Base-by-base conservation (phyloP, 2,329 filamentous ascomycete genomes). In the Clonostachys rosea region DNA sequence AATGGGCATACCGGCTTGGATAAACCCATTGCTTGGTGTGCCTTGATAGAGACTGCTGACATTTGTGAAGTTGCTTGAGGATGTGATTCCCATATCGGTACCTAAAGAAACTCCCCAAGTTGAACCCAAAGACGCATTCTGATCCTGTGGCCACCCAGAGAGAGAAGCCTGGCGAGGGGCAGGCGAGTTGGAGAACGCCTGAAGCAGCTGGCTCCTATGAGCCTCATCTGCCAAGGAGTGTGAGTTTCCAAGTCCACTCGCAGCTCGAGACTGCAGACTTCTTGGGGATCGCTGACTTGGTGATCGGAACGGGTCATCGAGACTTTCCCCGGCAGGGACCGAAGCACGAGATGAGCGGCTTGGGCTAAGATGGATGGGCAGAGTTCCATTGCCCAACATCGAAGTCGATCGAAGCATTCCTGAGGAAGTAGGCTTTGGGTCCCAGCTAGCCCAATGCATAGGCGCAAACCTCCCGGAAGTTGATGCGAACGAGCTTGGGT, bases 21-120 rank as follows among this genome's bases (percentile, higher is more conserved):
- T 30, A 10, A 30, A 30, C 10, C 24, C 24, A 30, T 10, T 30
- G 24, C 17, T 39, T n/a, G 74, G 74, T 6, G 74, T 76, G 34
- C 75, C 71, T 39, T 67, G 69, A 48, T 75, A 77, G 18, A 81
- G 53, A 51, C 74, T 78, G 56, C 75, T 79, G 2, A 66, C 61
- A 47, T 77, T 65, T 13, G 76, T 74, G 51, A 79, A 79, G 6
- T 59, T 56, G 2, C 69, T 67, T 11, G 59, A 60, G 8, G 54
- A 47, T 24, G 50, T 47, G 50, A 52, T 51, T 41, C 49, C 47
- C 11, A 42, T 52, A 40, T 17, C 47, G 43, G 44, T 48, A 40
- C 36, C 14, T n/a, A 18, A 47, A 51, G 39, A 49, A 42, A 43
- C 43, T 40, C 49, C 51, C 47, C 60, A 59, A n/a, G 52, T 41